Base-by-base conservation (phyloP, 2,329 filamentous ascomycete species). In the Plenodomus lindquistii region DNA sequence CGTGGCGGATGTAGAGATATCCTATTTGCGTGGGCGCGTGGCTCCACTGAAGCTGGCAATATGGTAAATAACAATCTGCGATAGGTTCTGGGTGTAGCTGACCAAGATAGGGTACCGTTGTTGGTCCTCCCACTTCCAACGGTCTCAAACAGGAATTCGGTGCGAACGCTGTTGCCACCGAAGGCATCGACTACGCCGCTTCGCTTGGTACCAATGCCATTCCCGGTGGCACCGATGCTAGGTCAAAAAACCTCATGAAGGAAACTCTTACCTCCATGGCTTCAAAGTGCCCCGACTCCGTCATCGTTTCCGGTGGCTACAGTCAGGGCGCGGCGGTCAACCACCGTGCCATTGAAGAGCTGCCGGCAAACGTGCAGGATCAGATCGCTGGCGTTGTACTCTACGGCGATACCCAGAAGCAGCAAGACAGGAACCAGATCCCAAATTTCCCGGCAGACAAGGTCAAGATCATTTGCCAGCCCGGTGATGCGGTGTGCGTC, bases 401-500 rank as follows among this genome's bases (percentile, higher is more conserved):
- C 11, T 78, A 77, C 48, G 79, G 69, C 19, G 76, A 80, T 48
- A 79, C 78, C 2, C 72, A 78, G 55, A 73, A 73, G 44, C 49
- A 49, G 41, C 66, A 70, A 50, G 65, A 74, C 39, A 70, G 73
- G 9, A 64, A 68, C 24, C 71, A 75, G 52, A 68, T 78, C n/a
- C 54, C 69, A 5, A 58, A 63, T 21, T 77, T 75, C 55, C 70
- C 72, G n/a, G 57, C 67, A 40, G 67, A 66, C 1, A 75, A 80
- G 56, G 71, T 74, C 3, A 73, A 78, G 57, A 77, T 79, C 17
- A 75, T 78, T 31, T 83, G 81, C 50, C 74, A 78, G 22, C 38
- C 54, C 3, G 80, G 77, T 0, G 81, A 84, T 54, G 67, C 76
- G 9, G 80, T 84, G 5, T 84, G 81, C 49, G 44, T 63, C 3